Base-by-base conservation (phyloP, 2,329 filamentous ascomycete species). In the Cryphonectria carpinicola region DNA sequence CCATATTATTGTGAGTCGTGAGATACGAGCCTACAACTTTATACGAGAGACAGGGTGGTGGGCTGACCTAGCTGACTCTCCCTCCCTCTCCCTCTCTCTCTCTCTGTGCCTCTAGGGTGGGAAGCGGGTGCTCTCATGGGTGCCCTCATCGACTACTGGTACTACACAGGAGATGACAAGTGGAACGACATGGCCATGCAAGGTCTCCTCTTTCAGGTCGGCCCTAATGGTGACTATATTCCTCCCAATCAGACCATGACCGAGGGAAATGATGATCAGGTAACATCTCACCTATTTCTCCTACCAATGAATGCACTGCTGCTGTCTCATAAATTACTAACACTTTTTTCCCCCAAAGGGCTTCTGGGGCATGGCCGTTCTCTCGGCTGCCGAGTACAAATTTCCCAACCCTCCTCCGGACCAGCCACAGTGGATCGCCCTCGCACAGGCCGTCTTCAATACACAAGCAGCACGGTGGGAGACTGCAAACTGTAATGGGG, bases 71-170 rank as follows among this genome's bases (percentile, higher is more conserved):
- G 7, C 32, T 37, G 63, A 17, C 37, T 39, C 37, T 39, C 39
- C 66, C 41, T 28, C 28, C 28, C 28, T 28, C 32, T 32, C 32
- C n/a, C n/a, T 4, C 32, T 32, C 32, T 32, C 32, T 32, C 32
- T 32, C 32, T 32, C 2, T 32, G 32, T 32, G 41, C 68, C 22
- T 69, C 13, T 70, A 88, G 86, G 87, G 87, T 94, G 90, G 93
- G 91, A 92, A 81, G 91, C 85, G 14, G 92, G 92, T 67, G 92
- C 92, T 70, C 89, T 95, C 84, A 85, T 90, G 80, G 88, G 88
- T 32, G 84, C 91, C 2, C 82, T 96, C 73, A 85, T 97, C 67
- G 92, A 96, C 76, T 96, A 96, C 79, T 97, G 93, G 92, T 92
- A 90, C 78, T 93, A 93, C 78, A 95, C 93, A 0, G 90, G 90